These are phyloP conservation scores for Yarrowia alimentaria DNA, from an alignment of 805 yeast genomes.

Conservation along the genomic window DNA sequence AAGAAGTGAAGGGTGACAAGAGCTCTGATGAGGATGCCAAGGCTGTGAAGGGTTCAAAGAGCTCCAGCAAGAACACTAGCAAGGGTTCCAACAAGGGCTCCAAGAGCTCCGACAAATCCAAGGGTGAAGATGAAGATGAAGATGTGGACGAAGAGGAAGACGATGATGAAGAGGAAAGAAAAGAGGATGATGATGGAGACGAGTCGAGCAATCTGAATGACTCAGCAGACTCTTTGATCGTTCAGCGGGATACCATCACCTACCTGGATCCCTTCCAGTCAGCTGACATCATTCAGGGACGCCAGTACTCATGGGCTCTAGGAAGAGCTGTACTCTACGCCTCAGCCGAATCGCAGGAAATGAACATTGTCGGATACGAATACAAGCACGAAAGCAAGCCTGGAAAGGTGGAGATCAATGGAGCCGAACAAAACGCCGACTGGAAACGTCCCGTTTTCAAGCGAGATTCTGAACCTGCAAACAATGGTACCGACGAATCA, in stretches of 20 bases:
- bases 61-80: too few species aligned
- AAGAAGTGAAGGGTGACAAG: background rate
- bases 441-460: slow-evolving; percentile 19
- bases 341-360: slow-evolving; percentile 51
- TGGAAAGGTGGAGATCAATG: slow-evolving; percentile 17
- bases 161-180: background rate
- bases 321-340: slow-evolving; percentile 86
- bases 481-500: background rate
- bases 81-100: slow-evolving; percentile 14
- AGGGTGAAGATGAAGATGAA: background rate
- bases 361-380: slow-evolving; percentile 13
- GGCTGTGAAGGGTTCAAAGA: background rate
- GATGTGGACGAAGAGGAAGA: background rate
- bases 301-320: slow-evolving; percentile 91
- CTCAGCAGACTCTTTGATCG: too few species aligned
- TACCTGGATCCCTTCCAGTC: slow-evolving; percentile 63
- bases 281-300: slow-evolving; percentile 74
- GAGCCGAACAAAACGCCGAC: slow-evolving; percentile 20
- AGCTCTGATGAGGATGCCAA: background rate
- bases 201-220: too few species aligned
- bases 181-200: too few species aligned
- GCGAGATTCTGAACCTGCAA: background rate
- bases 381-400: slow-evolving; percentile 3
- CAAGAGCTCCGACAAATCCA: too few species aligned
- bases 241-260: slow-evolving; percentile 6